Percentiles rank a stretch among this genome's conserved stretches.
Evolutionary conservation across 2,329 filamentous ascomycete species (phyloP).

Genomic region (Neoarthrinium moseri): DNA sequence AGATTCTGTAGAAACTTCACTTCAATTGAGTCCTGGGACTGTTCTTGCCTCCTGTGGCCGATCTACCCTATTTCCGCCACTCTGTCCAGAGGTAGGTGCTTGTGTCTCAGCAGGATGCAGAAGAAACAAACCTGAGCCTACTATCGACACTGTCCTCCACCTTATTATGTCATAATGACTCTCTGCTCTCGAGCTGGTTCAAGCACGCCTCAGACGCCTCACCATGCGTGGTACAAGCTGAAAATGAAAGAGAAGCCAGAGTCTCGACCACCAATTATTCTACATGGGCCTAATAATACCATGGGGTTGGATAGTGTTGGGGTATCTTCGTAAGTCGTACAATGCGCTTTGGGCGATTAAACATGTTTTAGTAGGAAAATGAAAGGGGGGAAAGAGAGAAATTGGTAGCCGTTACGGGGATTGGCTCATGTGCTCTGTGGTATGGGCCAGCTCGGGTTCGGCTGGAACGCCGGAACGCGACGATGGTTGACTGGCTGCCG

Average conservation of each 20-base stretch:
- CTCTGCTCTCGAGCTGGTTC: not conserved
- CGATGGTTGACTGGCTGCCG: conserved; percentile 44
- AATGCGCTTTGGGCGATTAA: conserved; percentile 13
- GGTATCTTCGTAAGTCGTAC: conserved; percentile 29
- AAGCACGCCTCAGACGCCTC: not conserved
- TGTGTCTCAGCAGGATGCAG: not conserved
- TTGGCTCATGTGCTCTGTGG: conserved; percentile 3
- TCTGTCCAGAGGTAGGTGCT: not conserved
- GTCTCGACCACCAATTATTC: not conserved
- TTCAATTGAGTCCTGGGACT: not conserved
- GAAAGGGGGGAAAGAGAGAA: conserved; percentile 11
- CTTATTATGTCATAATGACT: not conserved
- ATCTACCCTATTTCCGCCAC: not conserved
- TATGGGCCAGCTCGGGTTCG: conserved; percentile 7
- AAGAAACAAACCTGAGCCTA: not conserved
- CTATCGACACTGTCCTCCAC: not conserved
- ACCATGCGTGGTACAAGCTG: not conserved
- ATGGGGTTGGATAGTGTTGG: conserved; percentile 9
- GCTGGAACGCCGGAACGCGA: conserved; percentile 29
- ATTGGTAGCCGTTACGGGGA: conserved; percentile 9
- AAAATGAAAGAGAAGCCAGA: not conserved
- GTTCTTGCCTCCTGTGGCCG: not conserved
- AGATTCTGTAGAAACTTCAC: not conserved
- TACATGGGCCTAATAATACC: not conserved
- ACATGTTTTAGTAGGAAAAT: conserved; percentile 15